Evolutionary conservation across 2,329 filamentous ascomycete genomes (phyloP), one percentile per base, ranked within the genome.

Genomic region (Coniella vitis): DNA sequence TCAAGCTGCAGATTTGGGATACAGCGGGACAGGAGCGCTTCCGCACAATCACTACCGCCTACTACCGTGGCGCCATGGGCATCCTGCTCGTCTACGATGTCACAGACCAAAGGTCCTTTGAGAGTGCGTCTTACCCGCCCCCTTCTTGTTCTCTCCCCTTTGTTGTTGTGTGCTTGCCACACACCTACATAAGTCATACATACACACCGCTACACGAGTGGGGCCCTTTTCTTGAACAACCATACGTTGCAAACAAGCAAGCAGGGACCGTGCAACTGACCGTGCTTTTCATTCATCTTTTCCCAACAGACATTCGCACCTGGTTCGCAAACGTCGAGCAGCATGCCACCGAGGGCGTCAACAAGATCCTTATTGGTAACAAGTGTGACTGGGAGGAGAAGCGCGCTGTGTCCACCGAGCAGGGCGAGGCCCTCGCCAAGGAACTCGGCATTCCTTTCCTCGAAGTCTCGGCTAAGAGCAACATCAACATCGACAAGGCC

Each of bases 371-470:
- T 58, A 96, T 98, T 59, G 93, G 93, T 67, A 98, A 98, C 80
- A 98, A 98, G 74, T 98, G 93, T 73, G 93, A 98, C 71, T 97
- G 93, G 93, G 93, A 97, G 71, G 93, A 98, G 73, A 97, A 97
- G 79, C 86, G 93, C 59, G 90, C 87, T 48, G 87, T 98, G 37
- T 90, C 88, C 43, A 95, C 87, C 52, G 90, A 96, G 68, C 86
- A 90, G 64, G 93, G 93, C 60, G 90, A 98, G 69, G 84, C 85
- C 57, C 81, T 98, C 49, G 93, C 93, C 52, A 87, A 95, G 70
- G 93, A 97, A 71, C 84, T 98, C 53, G 90, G 90, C 63, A 95
- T 98, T 57, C 91, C 93, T 17, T 98, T 98, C 78, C 86, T 98
- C 66, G 93, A 98, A 69, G 93, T 98, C 55, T 95, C 89, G 16